A percentile compares a stretch with the other conserved stretches of the same genome.
Conservation (phyloP, 176 grass and related monocot species). For the Eremochloa ophiuroides region DNA sequence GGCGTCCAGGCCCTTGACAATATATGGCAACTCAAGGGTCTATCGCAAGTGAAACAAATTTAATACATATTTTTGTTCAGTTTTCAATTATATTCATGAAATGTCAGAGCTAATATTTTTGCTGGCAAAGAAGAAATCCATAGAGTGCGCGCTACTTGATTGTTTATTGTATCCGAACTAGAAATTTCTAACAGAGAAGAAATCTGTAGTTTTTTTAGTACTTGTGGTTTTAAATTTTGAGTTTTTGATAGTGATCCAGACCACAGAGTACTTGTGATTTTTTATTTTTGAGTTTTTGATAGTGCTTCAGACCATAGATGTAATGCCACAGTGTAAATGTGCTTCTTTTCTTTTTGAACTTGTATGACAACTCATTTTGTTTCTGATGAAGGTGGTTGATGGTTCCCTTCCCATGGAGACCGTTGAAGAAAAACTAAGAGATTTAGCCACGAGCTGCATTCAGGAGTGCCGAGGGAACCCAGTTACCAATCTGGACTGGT, state of each 20-base stretch:
- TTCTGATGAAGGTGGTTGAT: conserved; percentile 52
- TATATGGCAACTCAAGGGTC: background rate
- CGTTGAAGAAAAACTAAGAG: conserved; percentile 62
- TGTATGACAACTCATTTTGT: background rate
- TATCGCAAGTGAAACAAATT: background rate
- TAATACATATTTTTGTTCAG: background rate
- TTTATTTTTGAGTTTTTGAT: background rate
- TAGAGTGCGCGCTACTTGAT: background rate
- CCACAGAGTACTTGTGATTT: background rate
- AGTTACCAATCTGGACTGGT: conserved; percentile 47
- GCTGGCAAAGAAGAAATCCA: background rate
- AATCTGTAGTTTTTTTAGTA: background rate
- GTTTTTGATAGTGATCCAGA: background rate
- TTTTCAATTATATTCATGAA: background rate
- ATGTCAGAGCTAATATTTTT: background rate
- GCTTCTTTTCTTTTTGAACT: background rate
- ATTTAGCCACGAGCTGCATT: conserved; percentile 51
- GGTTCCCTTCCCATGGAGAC: conserved; percentile 67
- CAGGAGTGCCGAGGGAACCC: conserved; percentile 54
- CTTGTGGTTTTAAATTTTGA: background rate
- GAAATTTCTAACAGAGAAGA: background rate
- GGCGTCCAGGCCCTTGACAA: no score
- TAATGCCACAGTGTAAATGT: no score
- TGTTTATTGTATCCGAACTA: background rate
- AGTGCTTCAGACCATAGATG: background rate